Percentiles rank a stretch among this genome's conserved stretches.
These are phyloP conservation scores for Rhynchosporium secalis DNA, from an alignment of 2,329 filamentous ascomycete genomes.

Conservation along the genomic window DNA sequence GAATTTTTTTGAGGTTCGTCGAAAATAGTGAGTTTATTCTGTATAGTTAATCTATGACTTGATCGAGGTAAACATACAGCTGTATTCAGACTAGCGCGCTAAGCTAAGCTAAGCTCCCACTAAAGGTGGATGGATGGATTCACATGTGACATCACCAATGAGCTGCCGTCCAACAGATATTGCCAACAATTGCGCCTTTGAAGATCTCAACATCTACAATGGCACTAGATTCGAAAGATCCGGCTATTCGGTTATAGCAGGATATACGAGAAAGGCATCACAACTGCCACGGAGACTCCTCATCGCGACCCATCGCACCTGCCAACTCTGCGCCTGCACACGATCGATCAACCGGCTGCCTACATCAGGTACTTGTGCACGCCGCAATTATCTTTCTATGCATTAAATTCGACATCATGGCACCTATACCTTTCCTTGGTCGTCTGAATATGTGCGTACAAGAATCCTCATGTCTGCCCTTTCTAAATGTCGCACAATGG, in stretches of 20 bases:
- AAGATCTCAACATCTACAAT: neutral
- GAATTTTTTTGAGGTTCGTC: too few species aligned
- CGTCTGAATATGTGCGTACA: constrained; percentile 43
- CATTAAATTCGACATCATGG: constrained; percentile 29
- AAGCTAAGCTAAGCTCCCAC: too few species aligned
- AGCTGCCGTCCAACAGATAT: neutral
- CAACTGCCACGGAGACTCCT: neutral
- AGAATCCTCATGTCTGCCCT: constrained; percentile 3
- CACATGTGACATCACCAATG: constrained; percentile 28
- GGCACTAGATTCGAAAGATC: neutral
- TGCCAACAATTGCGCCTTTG: constrained; percentile 1
- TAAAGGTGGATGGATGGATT: neutral
- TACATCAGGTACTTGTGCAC: constrained; percentile 12
- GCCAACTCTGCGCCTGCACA: neutral
- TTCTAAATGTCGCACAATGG: neutral
- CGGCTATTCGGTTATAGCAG: neutral
- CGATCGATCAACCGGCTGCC: neutral
- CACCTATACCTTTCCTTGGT: constrained; percentile 46
- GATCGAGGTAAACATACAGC: too few species aligned
- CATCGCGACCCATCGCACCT: neutral
- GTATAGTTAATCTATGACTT: too few species aligned
- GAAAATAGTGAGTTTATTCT: too few species aligned
- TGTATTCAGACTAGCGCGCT: too few species aligned
- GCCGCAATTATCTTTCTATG: constrained; percentile 10
- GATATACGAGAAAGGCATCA: neutral